Evolutionary conservation across 2,329 filamentous ascomycete genomes (phyloP), one percentile per base, ranked within the genome.

Genomic region (Septoria linicola): DNA sequence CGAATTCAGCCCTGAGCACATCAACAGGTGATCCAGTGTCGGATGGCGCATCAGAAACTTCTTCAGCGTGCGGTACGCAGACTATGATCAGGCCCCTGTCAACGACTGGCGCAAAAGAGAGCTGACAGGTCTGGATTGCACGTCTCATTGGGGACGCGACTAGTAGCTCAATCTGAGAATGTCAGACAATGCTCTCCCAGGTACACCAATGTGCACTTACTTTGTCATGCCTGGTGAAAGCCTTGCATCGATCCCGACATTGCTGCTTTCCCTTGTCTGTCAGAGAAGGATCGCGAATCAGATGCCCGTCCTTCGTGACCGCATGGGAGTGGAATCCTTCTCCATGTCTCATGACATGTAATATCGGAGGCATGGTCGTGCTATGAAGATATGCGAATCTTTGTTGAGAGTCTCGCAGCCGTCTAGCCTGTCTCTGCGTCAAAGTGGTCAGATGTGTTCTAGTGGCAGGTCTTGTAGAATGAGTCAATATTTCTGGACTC

Each of bases 341-440:
- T 1, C 61, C 65, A 53, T 67, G 64, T 27, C 64, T 57, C 61
- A 66, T 64, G 8, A 66, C 42, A 51, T 65, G 61, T 11, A 65
- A 20, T 30, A 59, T 51, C 6, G 61, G 63, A 11, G 62, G 43
- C 63, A 66, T 59, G 3, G 11, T 50, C n/a, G n/a, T n/a, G n/a
- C n/a, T n/a, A n/a, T n/a, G n/a, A 23, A 4, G 7, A 16, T 1
- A 8, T 2, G 2, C 19, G 13, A 30, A 16, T 1, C 2, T n/a
- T n/a, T n/a, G n/a, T n/a, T n/a, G n/a, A n/a, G n/a, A n/a, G n/a
- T n/a, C n/a, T n/a, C n/a, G n/a, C n/a, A n/a, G n/a, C n/a, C n/a
- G n/a, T n/a, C n/a, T n/a, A n/a, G n/a, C n/a, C n/a, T n/a, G n/a
- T n/a, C n/a, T n/a, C n/a, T n/a, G n/a, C n/a, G n/a, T n/a, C n/a